Base-by-base conservation (phyloP, 2,329 filamentous ascomycete species). In the Beauveria sp. region DNA sequence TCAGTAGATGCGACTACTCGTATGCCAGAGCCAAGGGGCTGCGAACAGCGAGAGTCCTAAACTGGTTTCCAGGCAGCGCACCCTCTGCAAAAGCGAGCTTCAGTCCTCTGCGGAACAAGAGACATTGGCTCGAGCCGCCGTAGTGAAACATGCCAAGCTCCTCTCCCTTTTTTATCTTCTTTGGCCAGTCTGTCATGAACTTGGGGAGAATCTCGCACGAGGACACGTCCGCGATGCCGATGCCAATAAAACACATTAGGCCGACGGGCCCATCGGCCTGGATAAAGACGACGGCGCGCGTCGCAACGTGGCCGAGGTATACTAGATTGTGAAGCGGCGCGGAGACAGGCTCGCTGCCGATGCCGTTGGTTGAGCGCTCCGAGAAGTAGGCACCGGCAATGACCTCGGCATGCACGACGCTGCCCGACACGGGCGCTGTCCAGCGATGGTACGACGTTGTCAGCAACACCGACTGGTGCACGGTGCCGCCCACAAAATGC, bases 71-170 rank as follows among this genome's bases (percentile, higher is more conserved):
- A 2, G 66, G 65, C n/a, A 58, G 54, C 4, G 65, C 67, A 0
- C 30, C 30, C 6, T 56, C 55, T 10, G 65, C 62, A 61, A 0
- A 61, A 0, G 65, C 61, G 4, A 82, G 68, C 55, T 75, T 75
- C 28, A 85, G 78, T 0, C 74, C 78, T 61, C 79, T 75, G 22
- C 81, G 72, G 73, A 90, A 89, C 1, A 90, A 68, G 64, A 90
- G 69, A 66, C 85, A 88, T 67, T 88, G 82, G 0, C 82, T 84
- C 7, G 81, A 85, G 1, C 88, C 87, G 22, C 87, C 87, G 67
- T 86, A 89, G 68, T 90, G 87, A 73, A 90, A 90, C 86, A 88
- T 89, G 38, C 87, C 87, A 34, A 86, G 76, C 73, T 89, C 75
- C 18, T 90, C 83, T 8, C 88, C 88, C 75, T 90, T 90, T 1